Evolutionary conservation across 371 early-diverging fungal genomes (phyloP).

Genomic region (Mucor indicus): DNA sequence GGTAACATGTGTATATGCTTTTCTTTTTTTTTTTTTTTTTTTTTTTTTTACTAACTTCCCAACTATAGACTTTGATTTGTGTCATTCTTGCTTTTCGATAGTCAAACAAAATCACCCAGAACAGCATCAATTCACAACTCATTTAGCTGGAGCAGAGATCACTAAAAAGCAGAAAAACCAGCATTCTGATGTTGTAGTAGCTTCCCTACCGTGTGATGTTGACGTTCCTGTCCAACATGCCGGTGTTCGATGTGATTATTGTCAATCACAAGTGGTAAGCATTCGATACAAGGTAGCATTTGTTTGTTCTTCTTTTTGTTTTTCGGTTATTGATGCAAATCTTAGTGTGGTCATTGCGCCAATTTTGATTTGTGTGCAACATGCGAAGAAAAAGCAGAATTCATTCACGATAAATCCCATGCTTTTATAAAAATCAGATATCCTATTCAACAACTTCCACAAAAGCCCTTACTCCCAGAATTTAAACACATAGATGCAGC

Average conservation of each 20-base stretch:
- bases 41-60: neutral
- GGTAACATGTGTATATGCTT: constrained; percentile 10
- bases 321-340: neutral
- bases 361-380: constrained; percentile 56
- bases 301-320: too few relatives aligned
- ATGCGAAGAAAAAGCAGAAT: constrained; percentile 43
- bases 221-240: constrained; percentile 22
- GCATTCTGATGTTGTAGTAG: too few relatives aligned
- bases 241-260: constrained; percentile 49
- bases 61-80: constrained; percentile 55
- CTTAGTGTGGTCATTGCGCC: constrained; percentile 56
- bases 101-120: constrained; percentile 33
- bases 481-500: neutral
- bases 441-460: constrained; percentile 11
- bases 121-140: constrained; percentile 34
- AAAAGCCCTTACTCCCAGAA: constrained; percentile 11
- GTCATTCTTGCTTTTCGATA: constrained; percentile 37
- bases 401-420: constrained; percentile 42
- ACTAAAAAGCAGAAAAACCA: neutral
- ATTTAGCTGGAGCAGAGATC: constrained; percentile 10
- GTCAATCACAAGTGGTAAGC: constrained; percentile 37
- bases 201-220: too few relatives aligned
- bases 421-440: constrained; percentile 52
- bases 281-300: constrained; percentile 61
- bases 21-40: neutral